These are phyloP conservation scores for Barnettozyma vustinii DNA, from an alignment of 805 yeast genomes.

Conservation along the genomic window DNA sequence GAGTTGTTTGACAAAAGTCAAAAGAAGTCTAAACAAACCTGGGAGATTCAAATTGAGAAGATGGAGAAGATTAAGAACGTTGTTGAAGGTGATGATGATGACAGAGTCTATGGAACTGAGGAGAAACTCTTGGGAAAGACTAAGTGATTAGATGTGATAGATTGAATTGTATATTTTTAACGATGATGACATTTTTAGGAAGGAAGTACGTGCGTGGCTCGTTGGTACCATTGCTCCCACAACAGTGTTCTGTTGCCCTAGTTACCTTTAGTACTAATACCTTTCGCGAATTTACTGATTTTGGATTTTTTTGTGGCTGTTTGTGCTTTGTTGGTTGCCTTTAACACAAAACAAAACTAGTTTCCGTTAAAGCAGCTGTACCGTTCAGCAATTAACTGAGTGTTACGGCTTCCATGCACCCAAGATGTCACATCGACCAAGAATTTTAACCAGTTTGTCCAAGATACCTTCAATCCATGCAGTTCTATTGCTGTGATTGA, in stretches of 20 bases:
- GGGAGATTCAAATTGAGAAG: conserved; percentile 65
- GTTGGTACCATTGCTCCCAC: too few species aligned
- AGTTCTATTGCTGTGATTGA: not conserved
- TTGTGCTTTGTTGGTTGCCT: not conserved
- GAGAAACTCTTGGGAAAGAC: conserved; percentile 21
- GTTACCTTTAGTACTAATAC: not conserved
- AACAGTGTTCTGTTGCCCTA: not conserved
- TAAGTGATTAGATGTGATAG: not conserved
- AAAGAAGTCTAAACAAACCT: conserved; percentile 52
- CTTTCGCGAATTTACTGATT: not conserved
- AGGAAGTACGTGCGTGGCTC: not conserved
- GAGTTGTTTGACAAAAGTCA: conserved; percentile 66
- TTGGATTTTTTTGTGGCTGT: not conserved
- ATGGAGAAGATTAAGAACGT: conserved; percentile 75
- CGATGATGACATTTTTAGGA: conserved; percentile 1
- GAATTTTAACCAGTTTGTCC: not conserved
- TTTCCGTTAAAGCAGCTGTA: not conserved
- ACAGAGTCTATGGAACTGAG: conserved; percentile 66
- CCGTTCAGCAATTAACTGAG: not conserved
- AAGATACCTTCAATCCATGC: not conserved
- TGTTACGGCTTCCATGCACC: not conserved
- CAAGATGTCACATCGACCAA: not conserved
- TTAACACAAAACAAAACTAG: not conserved
- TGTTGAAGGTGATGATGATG: conserved; percentile 74
- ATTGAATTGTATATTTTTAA: not conserved